Evolutionary conservation across 2,329 filamentous ascomycete genomes (phyloP), one percentile per base, ranked within the genome.

Genomic region (Aspergillus neotritici): DNA sequence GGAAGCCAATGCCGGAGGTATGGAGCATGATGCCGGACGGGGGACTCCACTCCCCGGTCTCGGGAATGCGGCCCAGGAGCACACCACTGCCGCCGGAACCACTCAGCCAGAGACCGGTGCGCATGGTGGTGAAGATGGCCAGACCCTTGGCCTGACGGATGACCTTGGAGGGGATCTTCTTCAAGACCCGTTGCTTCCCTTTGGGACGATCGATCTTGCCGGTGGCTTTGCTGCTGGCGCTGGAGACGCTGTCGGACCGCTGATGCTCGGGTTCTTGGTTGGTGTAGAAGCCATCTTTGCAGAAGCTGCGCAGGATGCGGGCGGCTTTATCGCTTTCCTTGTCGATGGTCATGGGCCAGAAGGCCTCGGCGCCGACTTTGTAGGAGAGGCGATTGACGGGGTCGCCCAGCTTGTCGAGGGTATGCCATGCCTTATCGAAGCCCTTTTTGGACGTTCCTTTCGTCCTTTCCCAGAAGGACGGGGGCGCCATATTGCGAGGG

Each of bases 51-150:
- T 83, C 83, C 5, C 90, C 89, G 53, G 94, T 89, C 16, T 85
- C 83, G 58, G 67, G 65, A 25, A 87, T 86, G 53, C 87, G 80
- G 13, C 84, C 90, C 46, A 96, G 81, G 31, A 97, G 75, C 31
- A 97, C 79, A 39, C 91, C 91, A 44, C 87, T 91, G 31, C 91
- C 91, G 21, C 90, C 90, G 12, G 89, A 90, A 35, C 91, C 91
- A 35, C 87, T 91, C 55, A 94, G 77, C 86, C 90, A 95, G 28
- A 96, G 72, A 10, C 91, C 91, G 11, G 87, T 91, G 47, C 91
- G 83, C 88, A 96, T 94, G 25, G 88, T 94, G 1, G 90, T 95
- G 70, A 96, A 96, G 54, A 97, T 87, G 42, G 88, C 90, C 45
- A 97, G 77, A 9, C 88, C 91, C 54, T 91, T 88, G 21, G 90